Conservation (phyloP, 306 rosid genomes). For the Trichosanthes cucumerina region DNA sequence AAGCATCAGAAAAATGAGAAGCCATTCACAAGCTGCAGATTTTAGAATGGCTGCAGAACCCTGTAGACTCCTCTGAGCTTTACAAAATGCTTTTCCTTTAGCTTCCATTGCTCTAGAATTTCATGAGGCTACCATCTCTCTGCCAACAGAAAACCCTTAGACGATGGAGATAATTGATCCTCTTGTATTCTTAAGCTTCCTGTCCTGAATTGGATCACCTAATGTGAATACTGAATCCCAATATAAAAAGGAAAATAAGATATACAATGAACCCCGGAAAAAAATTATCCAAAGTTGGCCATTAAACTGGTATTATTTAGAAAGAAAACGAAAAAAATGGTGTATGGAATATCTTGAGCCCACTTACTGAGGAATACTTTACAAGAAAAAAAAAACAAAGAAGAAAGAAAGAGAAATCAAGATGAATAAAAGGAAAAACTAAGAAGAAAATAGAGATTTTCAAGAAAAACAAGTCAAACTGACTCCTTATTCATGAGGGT, state of each 20-base stretch:
- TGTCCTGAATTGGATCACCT: constrained; percentile 12
- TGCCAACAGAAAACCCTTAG: constrained; percentile 5
- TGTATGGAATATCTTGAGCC: not conserved
- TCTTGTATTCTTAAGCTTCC: not conserved
- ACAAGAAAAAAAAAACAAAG: not conserved
- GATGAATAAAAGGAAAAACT: not conserved
- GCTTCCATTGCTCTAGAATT: constrained; percentile 36
- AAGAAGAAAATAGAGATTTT: not conserved
- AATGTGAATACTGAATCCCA: not conserved
- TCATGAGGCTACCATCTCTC: constrained; percentile 21
- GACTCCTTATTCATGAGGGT: not conserved
- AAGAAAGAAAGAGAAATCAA: not conserved
- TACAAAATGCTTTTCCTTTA: constrained; percentile 31
- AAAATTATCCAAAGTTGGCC: not conserved
- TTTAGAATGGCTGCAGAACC: constrained; percentile 34
- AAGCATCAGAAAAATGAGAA: constrained; percentile 65
- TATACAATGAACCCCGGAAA: not conserved
- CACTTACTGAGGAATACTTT: not conserved
- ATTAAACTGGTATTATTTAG: not conserved
- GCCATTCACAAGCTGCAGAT: constrained; percentile 84
- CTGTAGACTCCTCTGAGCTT: constrained; percentile 28
- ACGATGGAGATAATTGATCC: constrained; percentile 12
- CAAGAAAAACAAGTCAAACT: not conserved
- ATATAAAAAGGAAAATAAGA: not conserved
- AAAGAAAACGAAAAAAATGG: not conserved